phyloP scores from a whole-genome alignment of 1,284 basidiomycete species.

The Pisolithus thermaeus region DNA sequence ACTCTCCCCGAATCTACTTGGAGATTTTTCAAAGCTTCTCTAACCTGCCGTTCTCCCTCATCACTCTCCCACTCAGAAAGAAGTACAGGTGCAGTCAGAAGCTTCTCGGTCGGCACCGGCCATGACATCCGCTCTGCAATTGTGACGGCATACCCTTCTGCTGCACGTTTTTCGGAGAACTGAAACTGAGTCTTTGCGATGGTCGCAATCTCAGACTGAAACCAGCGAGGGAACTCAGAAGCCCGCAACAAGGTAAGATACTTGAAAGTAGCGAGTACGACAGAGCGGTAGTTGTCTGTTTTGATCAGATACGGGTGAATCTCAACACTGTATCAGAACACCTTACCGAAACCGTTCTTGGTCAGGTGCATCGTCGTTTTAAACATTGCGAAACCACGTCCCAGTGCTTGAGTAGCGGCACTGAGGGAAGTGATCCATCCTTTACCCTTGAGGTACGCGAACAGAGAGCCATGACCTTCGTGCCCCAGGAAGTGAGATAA shows the following conservation, averaged over 20 bases:
- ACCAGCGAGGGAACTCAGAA: constrained; percentile 64
- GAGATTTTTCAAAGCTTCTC: constrained; percentile 50
- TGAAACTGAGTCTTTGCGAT: constrained; percentile 79
- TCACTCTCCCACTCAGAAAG: constrained; percentile 73
- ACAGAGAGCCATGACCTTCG: constrained; percentile 91
- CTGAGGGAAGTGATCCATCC: constrained; percentile 87
- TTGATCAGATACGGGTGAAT: constrained; percentile 6
- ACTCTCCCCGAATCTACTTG: constrained; percentile 52
- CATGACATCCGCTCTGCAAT: constrained; percentile 74
- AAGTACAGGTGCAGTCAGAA: constrained; percentile 72
- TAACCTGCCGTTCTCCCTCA: constrained; percentile 51
- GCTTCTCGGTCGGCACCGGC: constrained; percentile 74
- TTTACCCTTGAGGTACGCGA: constrained; percentile 87
- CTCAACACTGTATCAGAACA: constrained; percentile 2
- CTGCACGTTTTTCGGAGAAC: constrained; percentile 82
- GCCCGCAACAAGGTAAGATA: constrained; percentile 82
- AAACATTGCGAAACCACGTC: constrained; percentile 85
- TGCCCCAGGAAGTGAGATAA: constrained; percentile 90
- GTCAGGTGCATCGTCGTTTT: constrained; percentile 83
- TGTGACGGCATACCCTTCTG: constrained; percentile 78
- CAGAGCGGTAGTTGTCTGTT: constrained; percentile 74
- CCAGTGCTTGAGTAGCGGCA: constrained; percentile 70
- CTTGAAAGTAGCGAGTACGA: constrained; percentile 75
- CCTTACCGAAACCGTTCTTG: constrained; percentile 78
- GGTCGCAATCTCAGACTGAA: constrained; percentile 75